Evolutionary conservation across 1,284 basidiomycete species (phyloP), one percentile per base, ranked within the genome.

Genomic region (Moesziomyces parantarcticus): DNA sequence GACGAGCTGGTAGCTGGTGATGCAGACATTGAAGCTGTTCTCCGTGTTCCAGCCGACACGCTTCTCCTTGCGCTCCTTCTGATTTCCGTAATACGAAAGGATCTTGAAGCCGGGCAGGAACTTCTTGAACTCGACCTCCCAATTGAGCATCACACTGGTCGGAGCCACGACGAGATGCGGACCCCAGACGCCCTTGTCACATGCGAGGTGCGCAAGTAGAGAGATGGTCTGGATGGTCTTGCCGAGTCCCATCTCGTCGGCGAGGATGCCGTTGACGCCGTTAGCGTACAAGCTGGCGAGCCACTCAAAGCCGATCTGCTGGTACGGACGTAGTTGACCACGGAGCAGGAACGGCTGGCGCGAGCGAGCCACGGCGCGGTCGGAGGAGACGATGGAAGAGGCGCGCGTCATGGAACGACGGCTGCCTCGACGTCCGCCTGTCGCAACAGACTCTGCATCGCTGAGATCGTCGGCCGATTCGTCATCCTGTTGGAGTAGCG

Each of bases 111-210:
- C 95, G 0, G 95, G 95, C 3, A 97, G 86, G 82, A 97, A 97
- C 85, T 97, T 97, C 85, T 97, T 97, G 87, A 97, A 97, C 84
- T 97, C 95, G 92, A 97, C 96, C 84, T 97, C 95, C 95, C 95
- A 98, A 82, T 98, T 97, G 60, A 97, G 87, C 69, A 98, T 88
- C 58, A 97, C 95, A 66, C 92, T 94, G 1, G 95, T 97, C 1
- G 95, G 94, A 13, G 96, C 94, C 76, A 97, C 90, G 81, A 98
- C 94, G 29, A 97, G 88, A 85, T 97, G 95, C 3, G 95, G 95
- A 0, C 96, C 96, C 94, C 95, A 97, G 63, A 96, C 92, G 7
- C 95, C 95, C 52, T 91, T 88, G 84, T 96, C 93, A 82, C 94
- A 97, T 16, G 94, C 94, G 14, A 98, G 88, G 85, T 97, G 93